Base-by-base conservation (phyloP, 2,329 filamentous ascomycete genomes). In the Aspergillus hortae region DNA sequence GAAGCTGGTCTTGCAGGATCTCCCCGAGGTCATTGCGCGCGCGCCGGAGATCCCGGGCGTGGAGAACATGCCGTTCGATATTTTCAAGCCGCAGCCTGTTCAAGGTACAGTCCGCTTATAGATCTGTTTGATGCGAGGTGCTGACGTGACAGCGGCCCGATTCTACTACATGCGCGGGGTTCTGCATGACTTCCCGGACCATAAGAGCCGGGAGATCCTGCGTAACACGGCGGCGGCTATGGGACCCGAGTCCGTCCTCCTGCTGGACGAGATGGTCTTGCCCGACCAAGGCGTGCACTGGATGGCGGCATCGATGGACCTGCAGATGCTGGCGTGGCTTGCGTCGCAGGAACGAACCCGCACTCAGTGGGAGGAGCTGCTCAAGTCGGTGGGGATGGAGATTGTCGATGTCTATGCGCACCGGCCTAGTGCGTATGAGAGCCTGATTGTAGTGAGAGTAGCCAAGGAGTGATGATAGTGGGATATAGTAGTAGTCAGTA, bases 51-150 rank as follows among this genome's bases (percentile, higher is more conserved):
- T 32, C 2, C 19, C 43, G 1, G 47, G 49, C 2, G 46, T 57
- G 6, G 38, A 55, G 4, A 44, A 38, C 2, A 48, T 60, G 44
- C 52, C 44, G 4, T 47, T 60, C 32, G 46, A 64, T 44, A 58
- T 55, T n/a, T 57, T 57, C 45, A 5, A 35, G 10, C 40, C 33
- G 2, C 55, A 57, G 36, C 44, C 49, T 0, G 14, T 57, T 3
- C 19, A 53, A 21, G 55, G 55, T 45, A 46, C 12, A 9, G 19
- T 27, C 14, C 19, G 15, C 6, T n/a, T 2, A 6, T 12, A 23
- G 42, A 15, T 41, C 32, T n/a, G 11, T 4, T 38, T 17, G 35
- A 38, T n/a, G 14, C 23, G 14, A 6, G 12, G 15, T 17, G 15
- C 14, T 10, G 3, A 9, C 10, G 10, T 50, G 30, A 6, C 11